Base-by-base conservation (phyloP, 805 yeast genomes). In the Maudiozyma pseudohumilis region DNA sequence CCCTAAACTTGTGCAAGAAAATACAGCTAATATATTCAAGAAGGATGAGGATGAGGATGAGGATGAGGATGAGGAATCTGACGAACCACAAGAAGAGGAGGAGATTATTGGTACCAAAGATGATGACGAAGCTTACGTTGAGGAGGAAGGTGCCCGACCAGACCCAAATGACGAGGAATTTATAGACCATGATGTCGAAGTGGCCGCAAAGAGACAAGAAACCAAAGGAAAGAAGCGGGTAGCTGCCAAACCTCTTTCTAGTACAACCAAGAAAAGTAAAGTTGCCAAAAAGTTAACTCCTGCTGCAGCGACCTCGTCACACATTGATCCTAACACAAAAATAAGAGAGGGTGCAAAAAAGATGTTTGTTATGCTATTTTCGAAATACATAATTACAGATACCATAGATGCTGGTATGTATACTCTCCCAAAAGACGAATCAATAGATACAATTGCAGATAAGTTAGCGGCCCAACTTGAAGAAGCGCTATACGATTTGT, bases 381-480 rank as follows among this genome's bases (percentile, higher is more conserved):
- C 43, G 11, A 58, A 59, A 36, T 62, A 64, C 42, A 57, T 72
- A 10, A 50, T 49, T 15, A 56, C 58, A 3, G 59, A 55, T 9
- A 49, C 55, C 1, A 22, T 45, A 1, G 40, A 41, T 6, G 45
- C 40, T 2, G 28, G 38, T 7, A 31, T 33, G 7, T 46, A 45
- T 28, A 27, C 39, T 9, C 31, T 50, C 15, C 66, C 73, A 2
- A 45, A 49, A 1, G 63, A 49, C 56, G 45, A 42, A 47, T 33
- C 19, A 17, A 17, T 43, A 5, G 68, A 65, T 13, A 51, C 49
- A 13, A 40, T 66, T 16, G 68, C 77, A 0, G 42, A 46, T 2
- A 53, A 62, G 16, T 69, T 75, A 74, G 70, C 83, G 0, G 41
- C 56, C 12, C 61, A 66, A 19, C 56, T 80, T 25, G 88, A 80